Evolutionary conservation across 257 asterid species (phyloP), one percentile per base, ranked within the genome.

Genomic region (Petrea volubilis): DNA sequence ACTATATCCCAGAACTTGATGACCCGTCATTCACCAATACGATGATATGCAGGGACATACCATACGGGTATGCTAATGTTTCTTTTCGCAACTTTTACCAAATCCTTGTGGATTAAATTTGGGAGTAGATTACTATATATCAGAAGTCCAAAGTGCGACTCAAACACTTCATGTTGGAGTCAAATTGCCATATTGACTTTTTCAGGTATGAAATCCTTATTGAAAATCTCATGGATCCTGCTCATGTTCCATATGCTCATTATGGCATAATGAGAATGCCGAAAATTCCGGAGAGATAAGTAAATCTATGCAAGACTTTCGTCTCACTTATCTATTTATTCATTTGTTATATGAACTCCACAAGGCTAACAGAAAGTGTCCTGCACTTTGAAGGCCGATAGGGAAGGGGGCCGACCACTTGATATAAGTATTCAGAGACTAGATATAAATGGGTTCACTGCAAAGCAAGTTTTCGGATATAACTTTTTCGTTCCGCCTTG

Each of bases 211-310:
- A 91, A 74, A 57, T 91, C 73, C 85, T 94, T 75, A 85, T 71
- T 49, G 98, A 94, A 84, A 94, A 94, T 79, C 90, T 91, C 67
- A 94, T 94, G 99, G 99, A 94, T 80, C 99, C 98, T 65, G 85
- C 99, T 71, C 99, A 94, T 77, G 92, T 90, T 69, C 95, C 92
- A 31, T 94, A 94, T 38, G 97, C 99, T 33, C 99, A 94, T 83
- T 82, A 90, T 51, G 93, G 98, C 74, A 85, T 94, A 66, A 80
- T 86, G 96, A 80, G 77, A 47, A 61, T 47, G 5, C 87, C 80
- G 41, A 71, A 78, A 84, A 64, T 77, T 10, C 93, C 96, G 25
- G 81, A 88, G 64, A 91, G 97, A 94, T 89, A 82, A 89, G 97
- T 76, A 72, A 64, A 70, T 77, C 74, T 75, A 51, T 61, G 61